Base-by-base conservation (phyloP, 805 yeast genomes). In the Yarrowia sp. region DNA sequence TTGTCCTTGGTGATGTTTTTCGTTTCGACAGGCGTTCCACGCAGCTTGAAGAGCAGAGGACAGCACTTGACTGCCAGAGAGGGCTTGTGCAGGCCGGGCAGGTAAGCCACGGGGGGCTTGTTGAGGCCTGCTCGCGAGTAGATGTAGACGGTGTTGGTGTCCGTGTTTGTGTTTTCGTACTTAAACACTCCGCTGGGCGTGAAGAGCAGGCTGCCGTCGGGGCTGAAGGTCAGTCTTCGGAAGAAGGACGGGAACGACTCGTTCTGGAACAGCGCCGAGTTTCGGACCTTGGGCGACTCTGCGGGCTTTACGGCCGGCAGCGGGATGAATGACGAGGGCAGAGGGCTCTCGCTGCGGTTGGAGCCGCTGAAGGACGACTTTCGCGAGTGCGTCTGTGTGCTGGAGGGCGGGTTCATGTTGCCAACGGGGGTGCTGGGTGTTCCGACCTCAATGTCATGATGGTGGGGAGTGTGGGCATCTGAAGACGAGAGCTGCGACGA, bases 201-300 rank as follows among this genome's bases (percentile, higher is more conserved):
- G 27, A 93, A 74, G 31, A 94, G 74, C 36, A 94, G 72, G 62
- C 80, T 78, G 0, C 99, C 99, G 73, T 96, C 97, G 0, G 97
- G 96, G 0, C 97, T 87, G 70, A 93, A 90, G 1, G 86, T 74
- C 62, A 93, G 78, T 64, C 98, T 76, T 65, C 99, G 79, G 77
- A 94, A 94, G 70, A 94, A 94, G 0, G 97, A 88, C 62, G 90
- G 90, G 32, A 93, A 79, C 0, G 96, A 85, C 69, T 93, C 99
- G 64, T 91, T 85, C 69, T 91, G 94, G 68, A 27, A 55, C 10
- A 55, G 25, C 5, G 61, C 35, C 22, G 47, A 38, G 41, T 27
- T 39, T 27, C 61, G 22, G 27, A 66, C 38, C 35, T 67, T 64
- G 3, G 75, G 75, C 8, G 73, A 71, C 47, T 79, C 81, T 69